These are phyloP conservation scores for Fusarium setosum DNA, from an alignment of 2,329 filamentous ascomycete species.

Conservation along the genomic window DNA sequence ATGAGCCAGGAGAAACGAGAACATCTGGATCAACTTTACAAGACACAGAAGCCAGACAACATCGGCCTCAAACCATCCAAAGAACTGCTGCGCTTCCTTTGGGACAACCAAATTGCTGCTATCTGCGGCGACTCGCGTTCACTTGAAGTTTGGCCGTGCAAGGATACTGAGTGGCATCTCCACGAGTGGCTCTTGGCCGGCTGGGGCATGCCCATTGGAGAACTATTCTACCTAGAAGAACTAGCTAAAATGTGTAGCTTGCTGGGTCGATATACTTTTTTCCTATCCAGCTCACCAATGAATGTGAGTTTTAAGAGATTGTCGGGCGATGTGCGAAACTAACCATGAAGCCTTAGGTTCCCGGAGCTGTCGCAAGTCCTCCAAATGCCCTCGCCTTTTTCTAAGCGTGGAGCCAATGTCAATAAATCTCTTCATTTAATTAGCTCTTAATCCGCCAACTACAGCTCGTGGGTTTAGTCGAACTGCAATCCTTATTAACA, in stretches of 20 bases:
- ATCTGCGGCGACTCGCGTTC: slow-evolving; percentile 53
- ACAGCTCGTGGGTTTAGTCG: too few relatives aligned
- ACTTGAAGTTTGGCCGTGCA: slow-evolving; percentile 53
- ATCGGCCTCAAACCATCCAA: slow-evolving; percentile 53
- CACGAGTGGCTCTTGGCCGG: slow-evolving; percentile 59
- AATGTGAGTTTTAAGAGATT: slow-evolving; percentile 42
- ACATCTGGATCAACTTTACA: slow-evolving; percentile 25
- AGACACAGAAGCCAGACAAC: slow-evolving; percentile 21
- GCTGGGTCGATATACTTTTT: slow-evolving; percentile 59
- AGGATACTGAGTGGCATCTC: slow-evolving; percentile 34
- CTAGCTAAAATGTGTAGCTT: slow-evolving; percentile 61
- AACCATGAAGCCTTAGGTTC: slow-evolving; percentile 6
- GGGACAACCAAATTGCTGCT: slow-evolving; percentile 54
- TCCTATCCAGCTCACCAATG: slow-evolving; percentile 58
- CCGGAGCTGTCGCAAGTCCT: slow-evolving; percentile 27
- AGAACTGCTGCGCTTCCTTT: slow-evolving; percentile 53
- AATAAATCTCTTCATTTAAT: too few relatives aligned
- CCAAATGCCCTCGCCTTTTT: slow-evolving; percentile 29
- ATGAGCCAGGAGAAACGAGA: slow-evolving; percentile 22
- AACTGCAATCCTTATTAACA: too few relatives aligned
- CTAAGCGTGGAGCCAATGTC: background rate
- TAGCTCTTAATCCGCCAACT: too few relatives aligned
- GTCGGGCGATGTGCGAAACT: too few relatives aligned
- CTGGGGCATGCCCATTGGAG: slow-evolving; percentile 58
- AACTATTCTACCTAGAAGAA: slow-evolving; percentile 48